phyloP scores from a whole-genome alignment of 2,329 filamentous ascomycete species.

The Seiridium unicorne region DNA sequence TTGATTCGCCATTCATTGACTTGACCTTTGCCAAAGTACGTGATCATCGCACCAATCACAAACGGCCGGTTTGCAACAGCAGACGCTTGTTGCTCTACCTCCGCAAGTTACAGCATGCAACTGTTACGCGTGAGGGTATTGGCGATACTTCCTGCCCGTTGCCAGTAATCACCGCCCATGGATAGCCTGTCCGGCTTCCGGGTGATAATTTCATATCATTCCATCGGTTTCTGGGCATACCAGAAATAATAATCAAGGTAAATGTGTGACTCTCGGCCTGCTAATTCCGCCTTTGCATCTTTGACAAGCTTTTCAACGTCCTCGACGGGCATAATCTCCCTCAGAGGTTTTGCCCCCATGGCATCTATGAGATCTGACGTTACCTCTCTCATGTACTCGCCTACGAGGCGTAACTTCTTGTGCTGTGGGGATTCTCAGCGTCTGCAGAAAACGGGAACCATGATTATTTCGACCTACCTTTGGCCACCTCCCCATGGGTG shows the following conservation, averaged over 20 bases:
- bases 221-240: conserved; percentile 13
- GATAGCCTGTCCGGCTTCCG: neutral
- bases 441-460: too few relatives aligned
- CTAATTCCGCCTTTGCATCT: conserved; percentile 7
- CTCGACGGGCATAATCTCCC: conserved; percentile 7
- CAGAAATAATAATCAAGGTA: conserved; percentile 17
- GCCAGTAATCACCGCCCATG: neutral
- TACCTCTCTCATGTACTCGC: conserved; percentile 21
- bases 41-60: too few relatives aligned
- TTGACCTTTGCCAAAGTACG: too few relatives aligned
- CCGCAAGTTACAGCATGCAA: too few relatives aligned
- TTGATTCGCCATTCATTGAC: too few relatives aligned
- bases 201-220: neutral
- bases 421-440: conserved; percentile 15
- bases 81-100: too few relatives aligned
- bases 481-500: conserved; percentile 37
- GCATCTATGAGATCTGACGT: conserved; percentile 15
- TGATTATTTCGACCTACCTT: conserved; percentile 18
- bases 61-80: too few relatives aligned
- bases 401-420: conserved; percentile 36
- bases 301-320: conserved; percentile 12
- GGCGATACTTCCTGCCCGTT: neutral
- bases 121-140: too few relatives aligned
- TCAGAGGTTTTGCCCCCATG: conserved; percentile 11
- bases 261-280: conserved; percentile 10